These are phyloP conservation scores for Nicotiana attenuata DNA, from an alignment of 257 asterid genomes.

Conservation along the genomic window DNA sequence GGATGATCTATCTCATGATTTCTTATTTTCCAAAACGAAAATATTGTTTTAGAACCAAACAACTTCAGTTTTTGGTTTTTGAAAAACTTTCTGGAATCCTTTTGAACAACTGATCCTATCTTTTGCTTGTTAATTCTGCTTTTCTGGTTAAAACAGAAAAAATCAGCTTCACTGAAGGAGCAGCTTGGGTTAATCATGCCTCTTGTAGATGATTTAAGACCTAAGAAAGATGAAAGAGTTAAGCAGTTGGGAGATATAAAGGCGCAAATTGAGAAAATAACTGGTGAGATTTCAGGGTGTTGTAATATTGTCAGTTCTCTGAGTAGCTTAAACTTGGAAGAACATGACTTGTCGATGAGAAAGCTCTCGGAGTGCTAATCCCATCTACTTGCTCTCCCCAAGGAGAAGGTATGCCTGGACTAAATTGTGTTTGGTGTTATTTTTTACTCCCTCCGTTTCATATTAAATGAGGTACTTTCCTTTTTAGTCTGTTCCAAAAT, in stretches of 20 bases:
- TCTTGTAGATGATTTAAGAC: conserved; percentile 66
- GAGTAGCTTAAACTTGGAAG: conserved; percentile 45
- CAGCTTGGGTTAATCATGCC: conserved; percentile 71
- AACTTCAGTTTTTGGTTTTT: not conserved
- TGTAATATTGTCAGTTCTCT: conserved; percentile 37
- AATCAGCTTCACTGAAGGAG: conserved; percentile 55
- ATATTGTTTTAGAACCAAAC: not conserved
- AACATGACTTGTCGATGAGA: conserved; percentile 74
- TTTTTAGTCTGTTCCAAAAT: too few relatives aligned
- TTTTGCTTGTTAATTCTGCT: conserved; percentile 12
- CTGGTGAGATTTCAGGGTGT: conserved; percentile 67
- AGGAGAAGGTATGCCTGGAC: conserved; percentile 66
- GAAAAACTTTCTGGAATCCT: not conserved
- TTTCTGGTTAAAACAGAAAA: conserved; percentile 41
- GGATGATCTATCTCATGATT: not conserved
- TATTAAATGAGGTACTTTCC: too few relatives aligned
- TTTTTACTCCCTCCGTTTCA: too few relatives aligned
- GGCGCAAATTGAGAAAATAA: conserved; percentile 80
- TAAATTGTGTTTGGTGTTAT: not conserved
- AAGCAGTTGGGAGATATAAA: conserved; percentile 72
- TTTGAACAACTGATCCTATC: not conserved
- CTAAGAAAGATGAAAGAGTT: conserved; percentile 65
- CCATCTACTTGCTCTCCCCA: conserved; percentile 64
- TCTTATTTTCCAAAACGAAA: not conserved
- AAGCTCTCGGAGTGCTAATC: conserved; percentile 78